A percentile compares a stretch with the other conserved stretches of the same genome.
These are phyloP conservation scores for Huntiella abstrusa DNA, from an alignment of 2,329 filamentous ascomycete genomes.

Conservation along the genomic window DNA sequence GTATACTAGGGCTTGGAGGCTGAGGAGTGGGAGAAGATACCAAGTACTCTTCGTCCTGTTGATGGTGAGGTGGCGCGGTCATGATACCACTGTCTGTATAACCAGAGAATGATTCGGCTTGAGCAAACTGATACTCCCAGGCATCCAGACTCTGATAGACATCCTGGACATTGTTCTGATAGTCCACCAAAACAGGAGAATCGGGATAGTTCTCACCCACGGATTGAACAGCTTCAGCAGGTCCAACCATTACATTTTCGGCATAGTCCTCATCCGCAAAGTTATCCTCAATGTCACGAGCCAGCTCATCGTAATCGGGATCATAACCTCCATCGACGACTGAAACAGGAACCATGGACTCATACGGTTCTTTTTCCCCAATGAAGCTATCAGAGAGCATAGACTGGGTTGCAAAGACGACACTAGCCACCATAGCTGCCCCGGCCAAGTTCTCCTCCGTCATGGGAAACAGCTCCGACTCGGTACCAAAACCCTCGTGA, in stretches of 20 bases:
- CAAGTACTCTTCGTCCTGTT: no score
- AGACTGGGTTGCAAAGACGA: constrained; percentile 9
- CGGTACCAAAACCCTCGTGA: not conserved
- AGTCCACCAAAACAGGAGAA: constrained; percentile 5
- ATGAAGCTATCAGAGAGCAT: constrained; percentile 9
- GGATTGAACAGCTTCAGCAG: not conserved
- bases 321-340: constrained; percentile 1
- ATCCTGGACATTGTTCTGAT: not conserved
- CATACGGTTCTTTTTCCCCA: not conserved
- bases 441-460: constrained; percentile 4
- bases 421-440: constrained; percentile 10
- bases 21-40: not conserved
- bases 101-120: constrained; percentile 14
- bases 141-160: not conserved
- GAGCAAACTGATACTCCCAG: constrained; percentile 3
- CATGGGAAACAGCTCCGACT: not conserved
- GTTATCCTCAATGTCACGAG: constrained; percentile 1
- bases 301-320: constrained; percentile 8
- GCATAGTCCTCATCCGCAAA: constrained; percentile 2
- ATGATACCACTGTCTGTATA: constrained; percentile 3
- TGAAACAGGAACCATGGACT: not conserved
- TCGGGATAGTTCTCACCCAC: constrained; percentile 4
- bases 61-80: not conserved
- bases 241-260: not conserved
- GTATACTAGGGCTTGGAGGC: constrained; percentile 2